A percentile compares a stretch with the other conserved stretches of the same genome.
Evolutionary conservation across 2,329 filamentous ascomycete genomes (phyloP).

Genomic region (Nemania bipapillata): DNA sequence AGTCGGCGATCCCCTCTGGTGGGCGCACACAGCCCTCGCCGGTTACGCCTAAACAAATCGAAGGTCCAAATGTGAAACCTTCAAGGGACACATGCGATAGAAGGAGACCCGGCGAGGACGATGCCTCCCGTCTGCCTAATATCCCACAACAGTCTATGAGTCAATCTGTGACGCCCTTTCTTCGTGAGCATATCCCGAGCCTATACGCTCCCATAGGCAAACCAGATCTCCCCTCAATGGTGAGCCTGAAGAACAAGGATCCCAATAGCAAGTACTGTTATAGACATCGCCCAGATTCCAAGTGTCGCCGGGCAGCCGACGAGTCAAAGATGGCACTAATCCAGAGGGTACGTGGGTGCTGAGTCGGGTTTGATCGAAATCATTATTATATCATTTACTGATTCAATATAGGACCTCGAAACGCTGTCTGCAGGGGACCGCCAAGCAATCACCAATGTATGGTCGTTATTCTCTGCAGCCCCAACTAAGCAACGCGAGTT

Average conservation of each 20-base stretch:
- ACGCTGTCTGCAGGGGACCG: slow-evolving; percentile 84
- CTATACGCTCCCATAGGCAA: slow-evolving; percentile 85
- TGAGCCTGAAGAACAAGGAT: slow-evolving; percentile 58
- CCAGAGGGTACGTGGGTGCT: slow-evolving; percentile 74
- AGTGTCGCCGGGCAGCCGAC: slow-evolving; percentile 91
- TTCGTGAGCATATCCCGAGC: slow-evolving; percentile 88
- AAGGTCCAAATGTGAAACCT: slow-evolving; percentile 44
- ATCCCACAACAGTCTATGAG: slow-evolving; percentile 75
- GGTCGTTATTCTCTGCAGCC: slow-evolving; percentile 96
- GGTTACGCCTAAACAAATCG: slow-evolving; percentile 32
- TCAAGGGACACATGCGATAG: slow-evolving; percentile 62
- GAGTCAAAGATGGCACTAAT: slow-evolving; percentile 96
- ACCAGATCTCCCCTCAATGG: slow-evolving; percentile 57
- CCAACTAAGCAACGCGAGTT: slow-evolving; percentile 92
- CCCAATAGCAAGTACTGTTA: slow-evolving; percentile 94
- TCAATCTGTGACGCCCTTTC: slow-evolving; percentile 85
- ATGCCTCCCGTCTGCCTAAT: slow-evolving; percentile 62
- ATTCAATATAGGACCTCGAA: slow-evolving; percentile 74
- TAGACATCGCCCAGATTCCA: slow-evolving; percentile 90
- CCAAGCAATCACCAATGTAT: slow-evolving; percentile 95
- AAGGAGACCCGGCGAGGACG: slow-evolving; percentile 62
- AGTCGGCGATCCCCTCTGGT: slow-evolving; percentile 4
- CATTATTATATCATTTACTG: neutral
- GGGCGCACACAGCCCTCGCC: slow-evolving; percentile 37
- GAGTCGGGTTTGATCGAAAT: neutral